These are phyloP conservation scores for Trichosanthes cucumerina DNA, from an alignment of 306 rosid genomes.

Conservation along the genomic window DNA sequence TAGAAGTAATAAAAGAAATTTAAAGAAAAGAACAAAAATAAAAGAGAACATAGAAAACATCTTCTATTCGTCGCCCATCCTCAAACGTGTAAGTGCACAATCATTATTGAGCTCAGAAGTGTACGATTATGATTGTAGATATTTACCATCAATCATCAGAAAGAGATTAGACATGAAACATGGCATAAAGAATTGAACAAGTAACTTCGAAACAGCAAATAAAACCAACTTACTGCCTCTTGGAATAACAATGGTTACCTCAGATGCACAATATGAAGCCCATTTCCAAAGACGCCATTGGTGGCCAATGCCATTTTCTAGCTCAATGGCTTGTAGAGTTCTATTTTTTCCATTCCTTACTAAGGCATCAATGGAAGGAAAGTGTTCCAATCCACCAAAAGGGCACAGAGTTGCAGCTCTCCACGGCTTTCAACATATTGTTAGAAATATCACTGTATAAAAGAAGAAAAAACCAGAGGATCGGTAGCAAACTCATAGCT, in stretches of 20 bases:
- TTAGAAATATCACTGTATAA: constrained; percentile 18
- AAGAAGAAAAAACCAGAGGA: constrained; percentile 11
- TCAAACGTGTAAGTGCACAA: not conserved
- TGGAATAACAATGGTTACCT: constrained; percentile 33
- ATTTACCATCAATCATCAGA: not conserved
- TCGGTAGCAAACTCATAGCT: not conserved
- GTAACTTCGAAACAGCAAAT: constrained; percentile 5
- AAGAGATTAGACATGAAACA: not conserved
- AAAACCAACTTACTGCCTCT: not conserved
- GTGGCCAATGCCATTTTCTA: constrained; percentile 90
- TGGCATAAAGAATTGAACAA: not conserved
- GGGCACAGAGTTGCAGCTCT: constrained; percentile 87
- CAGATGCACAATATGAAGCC: constrained; percentile 95
- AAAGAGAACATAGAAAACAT: not conserved
- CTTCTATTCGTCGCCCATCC: not conserved
- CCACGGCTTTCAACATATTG: constrained; percentile 61
- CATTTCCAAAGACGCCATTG: constrained; percentile 99
- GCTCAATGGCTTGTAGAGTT: constrained; percentile 87
- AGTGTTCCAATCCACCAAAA: constrained; percentile 68
- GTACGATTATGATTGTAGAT: not conserved
- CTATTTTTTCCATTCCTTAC: constrained; percentile 69
- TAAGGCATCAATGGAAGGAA: constrained; percentile 81
- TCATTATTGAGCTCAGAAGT: not conserved
- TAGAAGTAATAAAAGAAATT: not conserved
- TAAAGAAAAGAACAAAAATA: not conserved